Conservation (phyloP, 805 yeast species). For the Candida xiaguanensis region DNA sequence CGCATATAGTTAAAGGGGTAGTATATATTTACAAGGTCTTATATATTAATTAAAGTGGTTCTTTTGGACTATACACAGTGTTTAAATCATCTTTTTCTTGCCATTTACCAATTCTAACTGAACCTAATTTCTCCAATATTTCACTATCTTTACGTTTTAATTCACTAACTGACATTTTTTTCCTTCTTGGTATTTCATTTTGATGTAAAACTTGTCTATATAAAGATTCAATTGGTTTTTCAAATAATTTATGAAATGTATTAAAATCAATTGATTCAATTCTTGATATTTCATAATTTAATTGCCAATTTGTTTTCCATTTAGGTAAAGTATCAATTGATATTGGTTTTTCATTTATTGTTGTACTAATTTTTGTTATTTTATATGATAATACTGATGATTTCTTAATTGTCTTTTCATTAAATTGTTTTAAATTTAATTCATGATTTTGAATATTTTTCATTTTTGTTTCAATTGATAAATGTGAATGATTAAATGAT, state of each 20-base stretch:
- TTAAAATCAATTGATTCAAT: background rate
- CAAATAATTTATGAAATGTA: background rate
- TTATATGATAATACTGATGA: conserved; percentile 2
- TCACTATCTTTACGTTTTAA: conserved; percentile 2
- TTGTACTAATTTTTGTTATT: background rate
- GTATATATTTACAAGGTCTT: too few relatives aligned
- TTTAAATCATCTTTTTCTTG: conserved; percentile 1
- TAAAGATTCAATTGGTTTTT: conserved; percentile 4
- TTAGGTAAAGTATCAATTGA: background rate
- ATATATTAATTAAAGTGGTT: background rate
- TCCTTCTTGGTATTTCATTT: background rate
- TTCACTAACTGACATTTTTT: background rate
- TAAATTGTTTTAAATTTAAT: conserved; percentile 22
- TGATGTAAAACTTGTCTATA: conserved; percentile 2
- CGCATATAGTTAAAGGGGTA: too few relatives aligned
- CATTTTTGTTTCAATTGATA: conserved; percentile 20
- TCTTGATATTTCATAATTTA: conserved; percentile 3
- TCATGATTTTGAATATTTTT: conserved; percentile 22
- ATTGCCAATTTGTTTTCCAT: conserved; percentile 2
- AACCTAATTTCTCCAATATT: background rate
- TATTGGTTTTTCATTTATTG: background rate
- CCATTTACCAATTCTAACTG: background rate
- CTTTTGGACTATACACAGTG: background rate
- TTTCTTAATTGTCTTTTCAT: conserved; percentile 16
- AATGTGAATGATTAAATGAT: conserved; percentile 22